Percentiles rank a stretch among this genome's conserved stretches.
Evolutionary conservation across 768 basidiomycete genomes (phyloP).

Genomic region (Lactarius tabidus): DNA sequence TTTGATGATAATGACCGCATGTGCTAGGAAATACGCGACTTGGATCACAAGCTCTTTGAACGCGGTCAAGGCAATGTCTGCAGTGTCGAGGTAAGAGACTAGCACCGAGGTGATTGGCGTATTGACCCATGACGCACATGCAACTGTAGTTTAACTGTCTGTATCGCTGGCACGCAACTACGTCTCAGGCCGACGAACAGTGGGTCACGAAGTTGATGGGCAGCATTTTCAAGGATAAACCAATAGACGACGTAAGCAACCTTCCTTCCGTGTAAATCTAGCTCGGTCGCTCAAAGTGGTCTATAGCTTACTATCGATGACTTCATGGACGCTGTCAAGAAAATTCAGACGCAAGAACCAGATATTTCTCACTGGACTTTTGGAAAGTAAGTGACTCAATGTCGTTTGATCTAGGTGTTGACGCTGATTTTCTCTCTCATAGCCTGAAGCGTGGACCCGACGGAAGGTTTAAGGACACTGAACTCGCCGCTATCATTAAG

Average conservation of each 20-base stretch:
- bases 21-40: slow-evolving; percentile 57
- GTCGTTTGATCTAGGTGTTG: too few relatives aligned
- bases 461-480: slow-evolving; percentile 62
- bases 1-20: background rate
- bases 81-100: slow-evolving; percentile 62
- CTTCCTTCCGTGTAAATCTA: background rate
- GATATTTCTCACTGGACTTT: slow-evolving; percentile 64
- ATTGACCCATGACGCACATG: background rate
- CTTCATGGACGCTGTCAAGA: slow-evolving; percentile 45
- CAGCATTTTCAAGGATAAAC: slow-evolving; percentile 50
- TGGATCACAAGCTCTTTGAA: slow-evolving; percentile 64
- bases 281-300: background rate
- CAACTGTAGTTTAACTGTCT: slow-evolving; percentile 71
- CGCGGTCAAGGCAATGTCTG: slow-evolving; percentile 78
- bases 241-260: slow-evolving; percentile 37
- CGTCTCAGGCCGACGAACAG: slow-evolving; percentile 63
- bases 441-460: slow-evolving; percentile 60
- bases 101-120: background rate
- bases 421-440: background rate
- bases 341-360: slow-evolving; percentile 40
- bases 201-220: slow-evolving; percentile 55
- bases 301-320: slow-evolving; percentile 41
- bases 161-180: slow-evolving; percentile 86
- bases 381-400: slow-evolving; percentile 42
- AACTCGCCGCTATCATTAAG: slow-evolving; percentile 63